Evolutionary conservation across 1,139 yeast species (phyloP), one percentile per base, ranked within the genome.

Genomic region (Taphrina sp.): DNA sequence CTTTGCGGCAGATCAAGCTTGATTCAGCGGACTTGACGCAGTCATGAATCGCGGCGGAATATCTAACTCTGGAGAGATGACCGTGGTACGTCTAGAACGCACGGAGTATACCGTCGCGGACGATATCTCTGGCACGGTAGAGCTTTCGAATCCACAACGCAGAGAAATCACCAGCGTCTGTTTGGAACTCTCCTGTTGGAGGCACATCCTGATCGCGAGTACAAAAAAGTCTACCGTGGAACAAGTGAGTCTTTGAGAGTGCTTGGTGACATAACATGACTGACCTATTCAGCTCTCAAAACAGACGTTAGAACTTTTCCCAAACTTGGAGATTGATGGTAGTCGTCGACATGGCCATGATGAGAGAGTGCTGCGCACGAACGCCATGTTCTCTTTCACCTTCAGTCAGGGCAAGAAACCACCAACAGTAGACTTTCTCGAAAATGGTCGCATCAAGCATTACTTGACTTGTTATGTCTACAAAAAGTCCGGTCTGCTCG

Each of bases 361-460:
- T 16, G 44, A 41, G 16, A 39, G 34, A 41, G 34, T 42, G 5
- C 37, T 49, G 34, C 20, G 28, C 41, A 35, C 44, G 12, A 38
- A 41, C 38, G 54, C 39, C 54, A 49, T 49, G 39, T 49, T 49
- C 39, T 20, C 54, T 16, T 49, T 49, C 39, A 41, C 46, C 26
- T 49, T 49, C 22, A 41, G 36, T 3, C 28, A 35, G 24, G 34
- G 41, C 23, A 49, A 49, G 33, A 41, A 38, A 19, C 23, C 23
- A 16, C 44, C 54, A 22, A 49, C 54, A n/a, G 37, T 39, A n/a
- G 54, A 49, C 31, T 33, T 34, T 35, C 44, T 49, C 44, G 38
- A 41, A 17, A 31, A 41, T 16, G 54, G 39, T 14, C 54, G 54
- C 46, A 49, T 49, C 46, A 49, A 49, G 41, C 39, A 49, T 26